Evolutionary conservation across 139 green algal genomes (phyloP).

Genomic region (Protoeuglena noctilucae): DNA sequence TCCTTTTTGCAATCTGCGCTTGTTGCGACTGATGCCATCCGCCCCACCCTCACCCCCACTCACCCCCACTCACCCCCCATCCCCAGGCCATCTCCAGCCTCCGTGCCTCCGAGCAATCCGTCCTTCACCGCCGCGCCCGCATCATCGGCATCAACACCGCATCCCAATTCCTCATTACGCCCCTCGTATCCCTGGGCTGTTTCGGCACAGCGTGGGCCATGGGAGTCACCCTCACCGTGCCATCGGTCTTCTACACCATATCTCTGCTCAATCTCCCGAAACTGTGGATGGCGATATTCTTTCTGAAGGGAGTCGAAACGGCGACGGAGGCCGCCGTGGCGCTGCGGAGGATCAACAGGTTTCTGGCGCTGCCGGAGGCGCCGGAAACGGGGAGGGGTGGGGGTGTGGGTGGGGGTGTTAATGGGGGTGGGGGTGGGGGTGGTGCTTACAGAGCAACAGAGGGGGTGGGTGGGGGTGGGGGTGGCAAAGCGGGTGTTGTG

Average conservation of each 20-base stretch:
- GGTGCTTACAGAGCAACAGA: too few relatives aligned
- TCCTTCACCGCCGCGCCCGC: slow-evolving; percentile 3
- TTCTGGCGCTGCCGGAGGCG: slow-evolving; percentile 52
- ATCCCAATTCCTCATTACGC: slow-evolving; percentile 40
- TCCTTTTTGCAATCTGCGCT: neutral
- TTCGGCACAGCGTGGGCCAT: slow-evolving; percentile 25
- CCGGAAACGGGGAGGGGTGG: slow-evolving; percentile 24
- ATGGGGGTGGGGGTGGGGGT: slow-evolving; percentile 43
- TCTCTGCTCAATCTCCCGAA: slow-evolving; percentile 35
- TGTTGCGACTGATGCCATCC: neutral
- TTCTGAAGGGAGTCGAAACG: slow-evolving; percentile 33
- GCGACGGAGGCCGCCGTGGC: slow-evolving; percentile 40
- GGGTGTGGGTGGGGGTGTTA: slow-evolving; percentile 35
- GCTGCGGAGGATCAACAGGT: slow-evolving; percentile 44
- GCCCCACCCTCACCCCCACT: too few relatives aligned
- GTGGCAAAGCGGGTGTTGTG: too few relatives aligned
- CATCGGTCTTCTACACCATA: slow-evolving; percentile 51
- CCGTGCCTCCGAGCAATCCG: slow-evolving; percentile 1
- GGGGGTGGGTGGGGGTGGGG: too few relatives aligned
- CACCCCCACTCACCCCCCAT: too few relatives aligned
- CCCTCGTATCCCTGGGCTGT: slow-evolving; percentile 43
- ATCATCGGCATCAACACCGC: slow-evolving; percentile 9
- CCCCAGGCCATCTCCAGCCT: neutral
- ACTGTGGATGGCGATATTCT: slow-evolving; percentile 45
- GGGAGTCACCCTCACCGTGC: slow-evolving; percentile 22